Percentiles rank a stretch among this genome's conserved stretches.
Evolutionary conservation across 2,329 filamentous ascomycete species (phyloP).

Genomic region (Sporothrix curviconia): DNA sequence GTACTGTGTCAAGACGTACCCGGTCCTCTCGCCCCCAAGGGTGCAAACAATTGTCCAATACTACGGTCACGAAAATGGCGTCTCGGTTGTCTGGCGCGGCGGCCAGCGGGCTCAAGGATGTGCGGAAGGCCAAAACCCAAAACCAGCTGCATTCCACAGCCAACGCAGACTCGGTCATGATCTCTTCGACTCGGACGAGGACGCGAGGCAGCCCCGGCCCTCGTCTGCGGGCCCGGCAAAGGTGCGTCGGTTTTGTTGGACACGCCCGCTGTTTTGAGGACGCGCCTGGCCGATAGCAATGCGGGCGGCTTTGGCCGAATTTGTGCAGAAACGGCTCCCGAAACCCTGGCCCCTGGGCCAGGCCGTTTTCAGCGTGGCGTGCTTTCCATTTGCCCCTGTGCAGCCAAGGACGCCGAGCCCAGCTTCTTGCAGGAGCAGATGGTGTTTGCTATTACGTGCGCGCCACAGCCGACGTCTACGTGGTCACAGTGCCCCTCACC

Average conservation of each 20-base stretch:
- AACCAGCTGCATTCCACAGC: conserved; percentile 3
- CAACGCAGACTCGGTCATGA: conserved; percentile 48
- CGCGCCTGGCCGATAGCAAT: conserved; percentile 28
- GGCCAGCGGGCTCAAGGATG: conserved; percentile 51
- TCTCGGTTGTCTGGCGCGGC: conserved; percentile 57
- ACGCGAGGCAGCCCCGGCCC: conserved; percentile 33
- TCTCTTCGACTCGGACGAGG: conserved; percentile 55
- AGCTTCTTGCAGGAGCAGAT: conserved; percentile 50
- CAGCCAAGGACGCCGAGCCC: conserved; percentile 43
- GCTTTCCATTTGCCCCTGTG: conserved; percentile 44
- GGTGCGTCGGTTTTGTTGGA: conserved; percentile 36
- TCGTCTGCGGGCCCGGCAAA: conserved; percentile 18
- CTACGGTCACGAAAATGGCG: conserved; percentile 57
- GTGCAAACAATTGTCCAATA: conserved; percentile 56
- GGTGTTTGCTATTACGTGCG: conserved; percentile 53
- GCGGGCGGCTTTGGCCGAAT: conserved; percentile 46
- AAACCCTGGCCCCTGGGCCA: conserved; percentile 51
- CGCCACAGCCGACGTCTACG: conserved; percentile 48
- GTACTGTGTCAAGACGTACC: conserved; percentile 55
- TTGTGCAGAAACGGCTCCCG: conserved; percentile 56
- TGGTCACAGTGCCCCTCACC: conserved; percentile 54
- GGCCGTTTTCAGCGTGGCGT: conserved; percentile 49
- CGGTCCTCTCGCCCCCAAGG: conserved; percentile 55
- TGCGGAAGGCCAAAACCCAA: conserved; percentile 27
- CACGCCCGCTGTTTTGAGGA: conserved; percentile 55